Evolutionary conservation across 2,329 filamentous ascomycete genomes (phyloP).

Genomic region (Cyphellophora europaea): DNA sequence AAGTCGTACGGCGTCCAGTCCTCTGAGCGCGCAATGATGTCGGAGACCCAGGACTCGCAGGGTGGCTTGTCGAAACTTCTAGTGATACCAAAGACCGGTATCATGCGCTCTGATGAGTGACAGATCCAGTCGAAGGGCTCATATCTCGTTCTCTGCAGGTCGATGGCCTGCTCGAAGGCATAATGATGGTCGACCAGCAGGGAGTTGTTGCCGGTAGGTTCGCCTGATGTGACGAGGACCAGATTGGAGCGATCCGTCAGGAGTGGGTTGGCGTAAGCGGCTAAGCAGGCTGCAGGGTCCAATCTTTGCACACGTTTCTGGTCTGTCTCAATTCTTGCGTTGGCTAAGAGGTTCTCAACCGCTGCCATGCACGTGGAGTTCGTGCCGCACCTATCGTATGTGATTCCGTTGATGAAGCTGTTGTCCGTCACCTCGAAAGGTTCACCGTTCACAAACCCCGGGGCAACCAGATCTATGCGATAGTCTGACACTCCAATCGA

Average conservation of each 20-base stretch:
- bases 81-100: neutral
- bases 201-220: conserved; percentile 1
- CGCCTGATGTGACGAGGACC: conserved; percentile 10
- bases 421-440: conserved; percentile 3
- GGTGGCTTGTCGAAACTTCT: neutral
- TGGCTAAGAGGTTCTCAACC: neutral
- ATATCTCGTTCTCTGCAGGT: neutral
- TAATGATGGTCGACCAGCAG: conserved; percentile 1
- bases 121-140: conserved; percentile 3
- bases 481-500: conserved; percentile 18
- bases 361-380: neutral
- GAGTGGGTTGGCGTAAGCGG: conserved; percentile 9
- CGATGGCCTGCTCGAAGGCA: too few relatives aligned
- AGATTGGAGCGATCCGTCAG: conserved; percentile 9
- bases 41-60: conserved; percentile 9
- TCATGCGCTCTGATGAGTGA: neutral
- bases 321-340: neutral
- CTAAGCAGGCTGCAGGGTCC: conserved; percentile 8
- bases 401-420: too few relatives aligned
- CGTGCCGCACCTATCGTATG: too few relatives aligned
- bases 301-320: conserved; percentile 5
- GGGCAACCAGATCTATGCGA: conserved; percentile 11
- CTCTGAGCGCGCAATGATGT: conserved; percentile 5
- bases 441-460: conserved; percentile 12
- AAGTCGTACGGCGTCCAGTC: conserved; percentile 11